Evolutionary conservation across 2,329 filamentous ascomycete species (phyloP), one percentile per base, ranked within the genome.

Genomic region (Leptosphaerulina australis): DNA sequence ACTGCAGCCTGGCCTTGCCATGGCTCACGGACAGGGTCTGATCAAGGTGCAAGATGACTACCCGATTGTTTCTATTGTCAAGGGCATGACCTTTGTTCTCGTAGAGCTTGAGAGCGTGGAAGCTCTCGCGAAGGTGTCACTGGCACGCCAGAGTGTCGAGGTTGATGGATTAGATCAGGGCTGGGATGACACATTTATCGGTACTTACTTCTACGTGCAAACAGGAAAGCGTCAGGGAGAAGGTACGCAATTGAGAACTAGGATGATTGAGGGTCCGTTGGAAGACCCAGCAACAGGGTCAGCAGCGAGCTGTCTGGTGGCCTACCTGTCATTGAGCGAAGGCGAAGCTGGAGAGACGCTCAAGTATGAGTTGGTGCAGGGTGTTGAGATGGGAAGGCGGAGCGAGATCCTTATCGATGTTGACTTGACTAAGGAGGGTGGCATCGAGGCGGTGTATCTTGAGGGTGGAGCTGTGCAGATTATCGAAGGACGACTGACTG

Each of bases 71-170:
- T 76, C 73, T 33, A 76, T 91, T 35, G 88, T 91, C 26, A 83
- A 83, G 34, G 89, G 88, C 37, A 88, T 92, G 85, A 83, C 83
- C 0, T 91, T 91, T 69, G 72, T 84, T n/a, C 79, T 90, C 24
- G 76, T 88, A 11, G 74, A 82, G 58, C 76, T 94, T 17, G 76
- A 82, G 0, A 79, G 78, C 44, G 70, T 90, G 8, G 83, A 84
- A 22, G 78, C 81, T 6, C 76, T 93, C 14, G 78, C 73, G 4
- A 60, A 70, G 10, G 69, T 78, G 9, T 74, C 77, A 3, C 58
- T 71, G 22, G 58, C 59, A 3, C 62, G 68, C 25, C 59, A 62
- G 22, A 64, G 45, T 20, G 45, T 67, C 10, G 38, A 74, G 10
- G 62, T 76, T 31, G 69, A 60, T 12, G 67, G 61, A 31, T 63